phyloP scores from a whole-genome alignment of 2,329 filamentous ascomycete species.

The Botryotinia convoluta region DNA sequence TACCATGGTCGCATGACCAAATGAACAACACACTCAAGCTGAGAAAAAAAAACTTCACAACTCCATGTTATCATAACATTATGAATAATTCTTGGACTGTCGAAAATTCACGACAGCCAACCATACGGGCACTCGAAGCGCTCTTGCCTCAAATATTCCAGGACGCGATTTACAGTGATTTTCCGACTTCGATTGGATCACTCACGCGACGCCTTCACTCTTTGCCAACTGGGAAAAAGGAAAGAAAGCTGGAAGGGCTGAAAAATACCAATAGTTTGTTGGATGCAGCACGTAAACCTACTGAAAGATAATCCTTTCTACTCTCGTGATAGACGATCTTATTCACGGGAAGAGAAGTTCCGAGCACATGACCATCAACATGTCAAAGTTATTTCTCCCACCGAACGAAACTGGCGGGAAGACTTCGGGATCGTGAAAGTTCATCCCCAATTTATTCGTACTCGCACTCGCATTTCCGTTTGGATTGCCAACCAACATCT shows the following conservation, averaged over 20 bases:
- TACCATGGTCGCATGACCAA: slow-evolving; percentile 5
- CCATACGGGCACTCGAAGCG: background rate
- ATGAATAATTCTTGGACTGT: background rate
- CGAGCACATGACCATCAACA: background rate
- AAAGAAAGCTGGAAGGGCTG: background rate
- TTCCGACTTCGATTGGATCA: slow-evolving; percentile 5
- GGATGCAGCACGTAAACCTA: background rate
- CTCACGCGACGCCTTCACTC: background rate
- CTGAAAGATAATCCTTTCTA: background rate
- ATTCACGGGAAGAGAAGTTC: background rate
- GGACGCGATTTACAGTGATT: background rate
- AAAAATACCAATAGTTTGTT: background rate
- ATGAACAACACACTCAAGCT: background rate
- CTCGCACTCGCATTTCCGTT: background rate
- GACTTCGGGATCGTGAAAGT: background rate
- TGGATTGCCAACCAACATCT: background rate
- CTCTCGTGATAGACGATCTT: background rate
- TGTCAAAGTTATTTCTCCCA: background rate
- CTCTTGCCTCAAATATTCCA: background rate
- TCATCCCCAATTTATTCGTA: background rate
- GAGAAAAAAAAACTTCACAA: background rate
- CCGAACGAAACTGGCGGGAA: background rate
- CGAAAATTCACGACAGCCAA: background rate
- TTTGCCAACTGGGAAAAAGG: background rate
- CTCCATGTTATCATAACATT: background rate